Evolutionary conservation across 345 rosid species (phyloP).

Genomic region (Theobroma cacao): DNA sequence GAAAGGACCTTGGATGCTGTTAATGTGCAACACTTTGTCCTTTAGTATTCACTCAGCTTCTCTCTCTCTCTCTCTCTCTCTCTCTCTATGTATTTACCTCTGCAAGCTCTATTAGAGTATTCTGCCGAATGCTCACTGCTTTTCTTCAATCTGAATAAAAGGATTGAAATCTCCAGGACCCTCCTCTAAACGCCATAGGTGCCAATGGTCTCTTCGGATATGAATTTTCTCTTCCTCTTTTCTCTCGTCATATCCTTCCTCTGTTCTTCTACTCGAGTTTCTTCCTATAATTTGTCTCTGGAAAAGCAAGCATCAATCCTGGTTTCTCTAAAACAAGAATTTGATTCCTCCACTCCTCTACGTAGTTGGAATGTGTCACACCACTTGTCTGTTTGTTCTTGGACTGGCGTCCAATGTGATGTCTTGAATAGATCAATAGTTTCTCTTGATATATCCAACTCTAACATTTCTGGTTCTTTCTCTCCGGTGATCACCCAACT

Average conservation of each 20-base stretch:
- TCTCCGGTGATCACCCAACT: slow-evolving; percentile 50
- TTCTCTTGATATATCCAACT: slow-evolving; percentile 50
- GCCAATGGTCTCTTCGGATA: slow-evolving; percentile 22
- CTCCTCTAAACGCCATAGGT: not conserved
- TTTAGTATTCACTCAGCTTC: slow-evolving; percentile 10
- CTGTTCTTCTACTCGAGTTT: slow-evolving; percentile 21
- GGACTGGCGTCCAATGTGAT: slow-evolving; percentile 53
- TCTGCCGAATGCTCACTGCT: not conserved
- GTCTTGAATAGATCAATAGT: slow-evolving; percentile 36
- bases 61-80: slow-evolving; percentile 2
- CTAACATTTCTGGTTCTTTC: slow-evolving; percentile 55
- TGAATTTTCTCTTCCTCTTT: slow-evolving; percentile 14
- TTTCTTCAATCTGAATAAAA: slow-evolving; percentile 16
- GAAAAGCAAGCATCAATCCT: slow-evolving; percentile 54
- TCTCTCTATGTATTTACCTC: not conserved
- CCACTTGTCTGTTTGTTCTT: slow-evolving; percentile 27
- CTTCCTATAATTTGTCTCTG: slow-evolving; percentile 36
- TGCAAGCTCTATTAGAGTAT: not conserved
- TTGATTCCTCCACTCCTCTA: slow-evolving; percentile 45
- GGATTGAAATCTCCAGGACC: slow-evolving; percentile 4
- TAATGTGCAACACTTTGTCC: slow-evolving; percentile 26
- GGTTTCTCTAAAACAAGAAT: slow-evolving; percentile 46
- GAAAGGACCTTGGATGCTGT: slow-evolving; percentile 40
- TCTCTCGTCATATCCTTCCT: slow-evolving; percentile 26
- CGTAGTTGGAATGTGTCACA: slow-evolving; percentile 48